These are phyloP conservation scores for cucumber (Cucumis sativus) DNA, from an alignment of 306 rosid genomes.

Conservation along the genomic window Cucumber_9930_V3 NC_026659.2:23640501-23641000, in stretches of 20 bases:
- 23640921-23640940: constrained; percentile 64
- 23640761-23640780: constrained; percentile 74
- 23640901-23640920: constrained; percentile 80
- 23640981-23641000: constrained; percentile 22
- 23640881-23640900: constrained; percentile 85
- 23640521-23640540: constrained; percentile 35
- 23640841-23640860: constrained; percentile 51
- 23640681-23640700: constrained; percentile 79
- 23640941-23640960: constrained; percentile 87
- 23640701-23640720: constrained; percentile 70
- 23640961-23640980: constrained; percentile 76
- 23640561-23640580: constrained; percentile 85
- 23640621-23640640: constrained; percentile 65
- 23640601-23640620: constrained; percentile 57
- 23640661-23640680: constrained; percentile 66
- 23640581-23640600: constrained; percentile 53
- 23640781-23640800: constrained; percentile 53
- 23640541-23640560: constrained; percentile 65
- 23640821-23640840: constrained; percentile 60
- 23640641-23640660: constrained; percentile 69
- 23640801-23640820: constrained; percentile 62
- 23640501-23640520: constrained; percentile 43
- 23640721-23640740: constrained; percentile 82
- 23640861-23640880: constrained; percentile 64
- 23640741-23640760: constrained; percentile 52